Evolutionary conservation across 2,329 filamentous ascomycete genomes (phyloP).

Genomic region (Dendryphion nanum): DNA sequence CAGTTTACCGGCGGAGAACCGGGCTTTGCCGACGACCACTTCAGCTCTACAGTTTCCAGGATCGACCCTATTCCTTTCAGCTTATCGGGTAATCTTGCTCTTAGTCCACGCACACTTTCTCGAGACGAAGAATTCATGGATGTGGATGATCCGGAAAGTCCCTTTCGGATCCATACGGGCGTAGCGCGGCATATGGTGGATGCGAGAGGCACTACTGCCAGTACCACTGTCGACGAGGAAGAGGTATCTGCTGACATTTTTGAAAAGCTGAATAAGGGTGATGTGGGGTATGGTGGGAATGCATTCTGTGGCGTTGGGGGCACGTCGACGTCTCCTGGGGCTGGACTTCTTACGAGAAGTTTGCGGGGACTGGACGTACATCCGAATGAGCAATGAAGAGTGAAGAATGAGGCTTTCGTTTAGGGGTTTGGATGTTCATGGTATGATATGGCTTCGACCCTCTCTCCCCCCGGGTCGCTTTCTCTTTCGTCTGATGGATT

Average conservation of each 20-base stretch:
- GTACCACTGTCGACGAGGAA: too few relatives aligned
- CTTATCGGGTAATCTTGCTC: constrained; percentile 31
- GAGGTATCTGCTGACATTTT: constrained; percentile 47
- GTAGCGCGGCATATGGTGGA: too few relatives aligned
- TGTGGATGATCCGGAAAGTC: constrained; percentile 21
- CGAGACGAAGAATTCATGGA: constrained; percentile 35
- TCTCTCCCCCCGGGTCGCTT: too few relatives aligned
- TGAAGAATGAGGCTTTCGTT: too few relatives aligned
- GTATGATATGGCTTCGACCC: too few relatives aligned
- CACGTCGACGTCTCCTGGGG: constrained; percentile 59
- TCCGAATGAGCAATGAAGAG: constrained; percentile 9
- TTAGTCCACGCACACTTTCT: constrained; percentile 30
- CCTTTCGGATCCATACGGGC: too few relatives aligned
- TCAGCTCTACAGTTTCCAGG: constrained; percentile 24
- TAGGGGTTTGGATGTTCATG: too few relatives aligned
- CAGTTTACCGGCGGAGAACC: constrained; percentile 29
- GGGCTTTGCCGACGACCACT: constrained; percentile 19
- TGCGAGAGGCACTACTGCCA: too few relatives aligned
- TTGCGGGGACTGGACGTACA: constrained; percentile 62
- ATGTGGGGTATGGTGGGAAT: constrained; percentile 47
- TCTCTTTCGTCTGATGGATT: too few relatives aligned
- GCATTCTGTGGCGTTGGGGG: constrained; percentile 28
- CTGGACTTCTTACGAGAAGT: constrained; percentile 69
- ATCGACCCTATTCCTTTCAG: constrained; percentile 56
- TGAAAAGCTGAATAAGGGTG: constrained; percentile 67